Base-by-base conservation (phyloP, 768 basidiomycete genomes). In the Pseudohyphozyma bogoriensis region DNA sequence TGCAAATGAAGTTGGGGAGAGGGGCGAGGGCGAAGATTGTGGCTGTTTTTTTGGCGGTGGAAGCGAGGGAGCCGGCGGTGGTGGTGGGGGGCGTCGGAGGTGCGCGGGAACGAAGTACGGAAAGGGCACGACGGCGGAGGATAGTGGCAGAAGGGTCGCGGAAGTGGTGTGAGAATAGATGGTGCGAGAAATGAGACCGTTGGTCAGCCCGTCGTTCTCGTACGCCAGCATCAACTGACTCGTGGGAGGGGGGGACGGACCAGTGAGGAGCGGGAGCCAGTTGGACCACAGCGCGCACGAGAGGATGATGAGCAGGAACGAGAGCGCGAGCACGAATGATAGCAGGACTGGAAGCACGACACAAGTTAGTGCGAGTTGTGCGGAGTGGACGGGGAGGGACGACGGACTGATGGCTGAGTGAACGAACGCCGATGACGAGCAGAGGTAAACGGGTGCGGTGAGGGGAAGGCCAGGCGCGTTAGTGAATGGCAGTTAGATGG, bases 251-350 rank as follows among this genome's bases (percentile, higher is more conserved):
- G 13, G 62, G 51, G n/a, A 78, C 87, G 64, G 68, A 95, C 95
- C 95, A 65, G 96, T 93, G 65, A 97, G 80, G 53, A 99, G 79
- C 36, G 95, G 95, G 26, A 97, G 79, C 95, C 95, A 99, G 73
- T 99, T 99, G 18, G 83, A 77, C 85, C 86, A 97, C 33, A 97
- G 77, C 10, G 95, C 95, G 73, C 95, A 97, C 2, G 89, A 89
- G 28, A 99, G 84, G 73, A 99, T 99, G 71, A 97, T 88, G 71
- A 97, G 82, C 59, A 99, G 77, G 78, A 99, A 99, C n/a, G 95
- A 95, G 20, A 93, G 81, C 9, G 95, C 95, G 52, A 99, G 85
- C 55, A 96, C 89, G 76, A 99, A 96, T 2, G 95, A 92, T 49
- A 99, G 84, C 55, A 96, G 79, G 69, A 97, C 91, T 91, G 71